Base-by-base conservation (phyloP, 2,329 filamentous ascomycete species). In the Spiromastix sp. region DNA sequence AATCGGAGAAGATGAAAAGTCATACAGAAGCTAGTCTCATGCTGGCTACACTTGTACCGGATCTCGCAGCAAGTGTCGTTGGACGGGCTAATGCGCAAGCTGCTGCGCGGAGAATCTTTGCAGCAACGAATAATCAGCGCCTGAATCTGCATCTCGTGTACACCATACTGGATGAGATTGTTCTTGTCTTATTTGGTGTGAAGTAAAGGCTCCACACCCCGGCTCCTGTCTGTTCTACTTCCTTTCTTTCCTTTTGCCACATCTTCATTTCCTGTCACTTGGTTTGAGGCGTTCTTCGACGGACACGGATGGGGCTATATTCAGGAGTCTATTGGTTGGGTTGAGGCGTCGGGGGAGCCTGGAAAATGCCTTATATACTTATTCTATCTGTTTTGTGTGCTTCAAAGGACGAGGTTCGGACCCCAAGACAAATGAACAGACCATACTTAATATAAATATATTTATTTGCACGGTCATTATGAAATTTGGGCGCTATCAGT, bases 41-140 rank as follows among this genome's bases (percentile, higher is more conserved):
- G 68, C 70, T 98, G 32, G 85, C 82, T 7, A 93, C 86, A 7
- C 71, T 98, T 32, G 70, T 98, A 13, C 91, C 91, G 2, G 91
- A 98, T 56, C 56, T 98, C 38, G 89, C 85, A 6, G 86, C 81
- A 5, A 94, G 83, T 59, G 93, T 98, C 5, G 93, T 98, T 11
- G 91, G 91, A 4, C 74, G 86, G 50, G 74, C 80, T 28, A 98
- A 98, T 63, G 91, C 93, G 11, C 83, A 93, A 56, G 81, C 81
- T 37, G 91, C 91, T 15, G 87, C 86, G 43, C 74, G 89, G 47
- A 81, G 87, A 50, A 75, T 96, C 31, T 85, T 93, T 64, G 87
- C 86, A 7, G 86, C 84, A 30, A 67, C 96, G 47, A 98, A 98
- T 59, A 98, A 96, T 60, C 72, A 77, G 39, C 72, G 85, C 44